phyloP scores from a whole-genome alignment of 306 rosid genomes.

The Oxytropis ochrocephala region DNA sequence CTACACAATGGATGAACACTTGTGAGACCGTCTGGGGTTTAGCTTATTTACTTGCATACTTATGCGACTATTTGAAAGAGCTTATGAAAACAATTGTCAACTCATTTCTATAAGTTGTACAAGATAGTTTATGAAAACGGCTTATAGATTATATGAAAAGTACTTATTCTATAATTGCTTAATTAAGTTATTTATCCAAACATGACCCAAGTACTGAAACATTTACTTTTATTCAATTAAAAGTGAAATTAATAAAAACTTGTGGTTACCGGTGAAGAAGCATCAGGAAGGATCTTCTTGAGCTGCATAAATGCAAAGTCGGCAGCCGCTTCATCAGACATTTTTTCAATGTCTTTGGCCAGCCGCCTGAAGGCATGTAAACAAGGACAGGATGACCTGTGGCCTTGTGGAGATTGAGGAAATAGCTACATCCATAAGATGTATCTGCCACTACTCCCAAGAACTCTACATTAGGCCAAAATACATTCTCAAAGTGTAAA shows the following conservation, averaged over 20 bases:
- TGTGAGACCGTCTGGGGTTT: no score
- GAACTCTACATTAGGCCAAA: constrained; percentile 99
- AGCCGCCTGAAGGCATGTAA: constrained; percentile 97
- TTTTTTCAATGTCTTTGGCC: constrained; percentile 93
- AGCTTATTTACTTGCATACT: no score
- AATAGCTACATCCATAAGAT: constrained; percentile 91
- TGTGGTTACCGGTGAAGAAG: constrained; percentile 70
- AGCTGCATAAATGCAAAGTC: constrained; percentile 74
- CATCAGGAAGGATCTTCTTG: constrained; percentile 85
- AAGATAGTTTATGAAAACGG: no score
- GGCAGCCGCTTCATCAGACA: constrained; percentile 99
- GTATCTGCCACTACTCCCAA: constrained; percentile 96
- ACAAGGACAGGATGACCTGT: constrained; percentile 87
- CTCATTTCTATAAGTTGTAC: no score
- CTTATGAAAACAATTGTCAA: no score
- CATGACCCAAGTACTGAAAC: neutral
- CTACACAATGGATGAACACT: neutral
- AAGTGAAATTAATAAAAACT: neutral
- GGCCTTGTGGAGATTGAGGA: constrained; percentile 97
- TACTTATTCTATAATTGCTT: no score
- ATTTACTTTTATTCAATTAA: neutral
- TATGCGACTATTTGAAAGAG: no score
- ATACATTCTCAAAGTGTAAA: constrained; percentile 80
- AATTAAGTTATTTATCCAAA: no score
- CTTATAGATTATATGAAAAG: no score